phyloP scores from a whole-genome alignment of 495 filamentous ascomycete species.

The Hypoxylon rickii region DNA sequence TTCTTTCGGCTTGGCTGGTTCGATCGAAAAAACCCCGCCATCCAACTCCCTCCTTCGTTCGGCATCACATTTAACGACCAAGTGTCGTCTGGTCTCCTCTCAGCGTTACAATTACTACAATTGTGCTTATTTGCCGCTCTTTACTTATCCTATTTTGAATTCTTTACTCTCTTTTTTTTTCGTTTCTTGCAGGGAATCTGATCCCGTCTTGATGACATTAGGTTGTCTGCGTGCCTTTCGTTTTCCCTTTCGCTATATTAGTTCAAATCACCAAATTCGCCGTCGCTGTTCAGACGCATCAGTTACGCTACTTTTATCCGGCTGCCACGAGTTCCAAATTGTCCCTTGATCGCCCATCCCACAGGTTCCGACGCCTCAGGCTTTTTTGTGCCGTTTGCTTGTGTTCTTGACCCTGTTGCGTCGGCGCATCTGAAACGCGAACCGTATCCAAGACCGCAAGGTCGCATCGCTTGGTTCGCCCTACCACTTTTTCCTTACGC shows the following conservation, averaged over 20 bases:
- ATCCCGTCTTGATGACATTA: conserved; percentile 37
- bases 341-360: conserved; percentile 46
- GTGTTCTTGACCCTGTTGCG: conserved; percentile 24
- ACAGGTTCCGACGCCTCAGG: conserved; percentile 14
- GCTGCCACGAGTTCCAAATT: too few species aligned
- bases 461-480: conserved; percentile 30
- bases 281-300: conserved; percentile 14
- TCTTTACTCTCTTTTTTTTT: conserved; percentile 30
- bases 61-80: conserved; percentile 25
- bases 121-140: conserved; percentile 24
- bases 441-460: conserved; percentile 33
- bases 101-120: conserved; percentile 8
- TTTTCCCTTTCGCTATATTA: conserved; percentile 5
- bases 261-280: conserved; percentile 10
- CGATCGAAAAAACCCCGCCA: too few species aligned
- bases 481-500: conserved; percentile 28
- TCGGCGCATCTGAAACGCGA: conserved; percentile 39
- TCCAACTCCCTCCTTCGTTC: conserved; percentile 19
- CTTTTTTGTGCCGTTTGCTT: conserved; percentile 10
- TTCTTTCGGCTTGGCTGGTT: too few species aligned
- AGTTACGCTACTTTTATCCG: too few species aligned
- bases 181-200: conserved; percentile 9
- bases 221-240: conserved; percentile 26
- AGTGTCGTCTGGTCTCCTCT: conserved; percentile 26
- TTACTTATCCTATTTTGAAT: conserved; percentile 19